Evolutionary conservation across 1,284 basidiomycete genomes (phyloP), one percentile per base, ranked within the genome.

Genomic region (Mycena citricolor): DNA sequence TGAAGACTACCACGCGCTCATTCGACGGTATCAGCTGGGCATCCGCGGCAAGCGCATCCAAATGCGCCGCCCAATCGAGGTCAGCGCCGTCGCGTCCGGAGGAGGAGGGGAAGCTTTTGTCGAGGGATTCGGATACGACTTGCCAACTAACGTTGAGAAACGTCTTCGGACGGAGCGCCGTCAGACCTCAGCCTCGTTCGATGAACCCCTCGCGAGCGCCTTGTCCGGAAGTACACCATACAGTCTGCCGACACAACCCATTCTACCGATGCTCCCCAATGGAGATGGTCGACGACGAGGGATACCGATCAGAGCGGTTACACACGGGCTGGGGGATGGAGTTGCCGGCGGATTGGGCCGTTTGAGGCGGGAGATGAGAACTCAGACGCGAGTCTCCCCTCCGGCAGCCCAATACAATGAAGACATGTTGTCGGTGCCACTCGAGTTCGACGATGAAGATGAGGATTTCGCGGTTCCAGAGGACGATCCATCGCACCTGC

Each of bases 231-330:
- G 77, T 16, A 69, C 91, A 31, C 81, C 81, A 24, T 71, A 77
- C 36, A 61, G 73, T 4, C 73, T 72, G 6, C 62, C 70, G 7
- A n/a, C n/a, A n/a, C 70, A 68, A 1, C 67, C 65, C 0, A 73
- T 78, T 23, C 52, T 91, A 1, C 90, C 90, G 0, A 87, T 88
- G 75, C 71, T 88, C 30, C 89, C 90, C 0, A 90, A 92, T 57
- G 84, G 86, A 21, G 61, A 71, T 1, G n/a, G n/a, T n/a, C n/a
- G n/a, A n/a, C 66, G 71, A 34, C 68, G 67, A 41, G 58, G 78
- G 5, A 77, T 84, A 6, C 83, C 82, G 2, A 81, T 86, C 23
- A 65, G 74, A 13, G 68, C 66, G 24, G 65, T 79, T 39, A 65
- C 70, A 10, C 63, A 64, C 3, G 68, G 67, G 7, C 60, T 81